Evolutionary conservation across 2,329 filamentous ascomycete species (phyloP).

Genomic region (Cladosporium sp.): DNA sequence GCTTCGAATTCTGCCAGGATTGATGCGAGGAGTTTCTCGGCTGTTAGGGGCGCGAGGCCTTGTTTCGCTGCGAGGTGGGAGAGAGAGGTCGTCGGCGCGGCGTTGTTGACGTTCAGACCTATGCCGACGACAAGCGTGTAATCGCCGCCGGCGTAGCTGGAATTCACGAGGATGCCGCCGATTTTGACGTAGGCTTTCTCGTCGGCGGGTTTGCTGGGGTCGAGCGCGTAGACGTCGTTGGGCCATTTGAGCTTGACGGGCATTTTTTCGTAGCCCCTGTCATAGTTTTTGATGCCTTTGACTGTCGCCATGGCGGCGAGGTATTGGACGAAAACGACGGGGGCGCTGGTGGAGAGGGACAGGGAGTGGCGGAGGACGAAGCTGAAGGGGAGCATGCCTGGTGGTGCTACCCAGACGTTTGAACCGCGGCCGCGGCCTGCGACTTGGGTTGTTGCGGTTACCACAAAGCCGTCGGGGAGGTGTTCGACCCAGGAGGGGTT

Average conservation of each 20-base stretch:
- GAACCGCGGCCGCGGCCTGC: constrained; percentile 81
- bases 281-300: constrained; percentile 76
- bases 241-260: constrained; percentile 94
- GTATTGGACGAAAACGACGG: constrained; percentile 92
- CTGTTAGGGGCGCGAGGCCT: constrained; percentile 53
- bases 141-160: constrained; percentile 66
- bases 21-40: constrained; percentile 76
- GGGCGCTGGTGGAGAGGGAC: constrained; percentile 63
- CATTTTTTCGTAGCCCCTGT: constrained; percentile 64
- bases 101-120: constrained; percentile 87
- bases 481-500: constrained; percentile 72
- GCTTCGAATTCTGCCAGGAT: constrained; percentile 74
- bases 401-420: constrained; percentile 92
- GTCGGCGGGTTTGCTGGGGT: constrained; percentile 21
- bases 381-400: constrained; percentile 81
- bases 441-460: constrained; percentile 80
- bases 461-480: constrained; percentile 80
- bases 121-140: constrained; percentile 81
- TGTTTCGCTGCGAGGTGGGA: constrained; percentile 57
- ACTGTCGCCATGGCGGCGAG: constrained; percentile 83
- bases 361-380: constrained; percentile 80
- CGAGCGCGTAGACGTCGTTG: constrained; percentile 68
- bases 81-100: constrained; percentile 80
- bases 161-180: constrained; percentile 87
- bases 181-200: constrained; percentile 83